A percentile compares a stretch with the other conserved stretches of the same genome.
Conservation (phyloP, 2,329 filamentous ascomycete species). For the Aciculosporium take region DNA sequence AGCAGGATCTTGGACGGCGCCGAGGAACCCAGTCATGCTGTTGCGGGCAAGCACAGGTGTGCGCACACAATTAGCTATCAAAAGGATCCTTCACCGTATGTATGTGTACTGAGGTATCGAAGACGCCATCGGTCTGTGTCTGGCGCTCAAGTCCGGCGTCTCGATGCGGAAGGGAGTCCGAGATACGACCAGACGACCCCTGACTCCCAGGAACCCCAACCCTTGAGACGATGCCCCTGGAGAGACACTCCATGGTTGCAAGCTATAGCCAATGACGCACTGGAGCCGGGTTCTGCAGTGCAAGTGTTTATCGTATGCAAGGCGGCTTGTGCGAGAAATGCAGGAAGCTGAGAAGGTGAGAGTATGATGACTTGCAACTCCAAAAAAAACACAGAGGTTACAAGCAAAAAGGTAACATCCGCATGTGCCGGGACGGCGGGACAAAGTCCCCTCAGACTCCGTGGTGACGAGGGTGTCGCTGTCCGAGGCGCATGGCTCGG, state of each 20-base stretch:
- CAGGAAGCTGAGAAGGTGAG: background rate
- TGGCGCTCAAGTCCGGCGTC: background rate
- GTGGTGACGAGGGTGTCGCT: too few species aligned
- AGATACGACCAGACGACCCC: slow-evolving; percentile 2
- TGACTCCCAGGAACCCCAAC: too few species aligned
- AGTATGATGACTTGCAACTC: background rate
- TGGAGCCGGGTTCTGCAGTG: background rate
- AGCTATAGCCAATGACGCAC: too few species aligned
- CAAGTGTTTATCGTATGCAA: background rate
- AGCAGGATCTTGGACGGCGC: slow-evolving; percentile 39
- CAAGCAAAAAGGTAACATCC: too few species aligned
- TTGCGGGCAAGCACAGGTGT: background rate
- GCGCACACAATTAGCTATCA: slow-evolving; percentile 8
- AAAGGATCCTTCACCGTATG: too few species aligned
- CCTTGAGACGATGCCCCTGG: background rate
- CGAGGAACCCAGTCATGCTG: slow-evolving; percentile 46
- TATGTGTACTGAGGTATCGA: too few species aligned
- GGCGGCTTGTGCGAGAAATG: background rate
- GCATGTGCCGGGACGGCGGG: too few species aligned
- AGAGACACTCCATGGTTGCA: slow-evolving; percentile 31
- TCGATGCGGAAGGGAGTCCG: slow-evolving; percentile 1
- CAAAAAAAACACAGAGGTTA: too few species aligned
- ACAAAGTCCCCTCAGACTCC: too few species aligned
- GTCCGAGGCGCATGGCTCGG: too few species aligned
- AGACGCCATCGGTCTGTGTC: background rate